phyloP scores from a whole-genome alignment of 768 basidiomycete species.

The Leucocoprinus sp. region DNA sequence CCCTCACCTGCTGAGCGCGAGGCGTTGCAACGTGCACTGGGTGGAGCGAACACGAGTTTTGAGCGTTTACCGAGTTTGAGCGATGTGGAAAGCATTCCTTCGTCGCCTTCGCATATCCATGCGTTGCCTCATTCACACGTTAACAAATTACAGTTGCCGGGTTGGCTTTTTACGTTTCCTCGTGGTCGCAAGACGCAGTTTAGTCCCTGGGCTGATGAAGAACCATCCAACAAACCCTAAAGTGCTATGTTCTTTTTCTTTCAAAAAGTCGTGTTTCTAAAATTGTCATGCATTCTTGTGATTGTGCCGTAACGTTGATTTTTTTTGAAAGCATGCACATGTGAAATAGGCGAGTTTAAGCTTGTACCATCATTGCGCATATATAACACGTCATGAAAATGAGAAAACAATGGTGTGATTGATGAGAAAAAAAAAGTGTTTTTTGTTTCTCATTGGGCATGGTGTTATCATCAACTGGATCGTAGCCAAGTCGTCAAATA shows the following conservation, averaged over 20 bases:
- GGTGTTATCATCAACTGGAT: conserved; percentile 8
- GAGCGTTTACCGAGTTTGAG: conserved; percentile 74
- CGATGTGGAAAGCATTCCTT: conserved; percentile 64
- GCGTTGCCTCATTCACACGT: conserved; percentile 20
- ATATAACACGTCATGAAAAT: not conserved
- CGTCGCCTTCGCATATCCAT: conserved; percentile 54
- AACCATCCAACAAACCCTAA: conserved; percentile 20
- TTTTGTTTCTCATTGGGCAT: conserved; percentile 4
- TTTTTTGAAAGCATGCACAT: not conserved
- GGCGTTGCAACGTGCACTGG: conserved; percentile 71
- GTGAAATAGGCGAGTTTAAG: not conserved
- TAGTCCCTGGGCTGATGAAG: conserved; percentile 80
- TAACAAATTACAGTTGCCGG: conserved; percentile 32
- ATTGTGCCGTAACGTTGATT: not conserved
- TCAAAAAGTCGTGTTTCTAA: not conserved
- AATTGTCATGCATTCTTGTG: not conserved
- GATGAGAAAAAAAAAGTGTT: not conserved
- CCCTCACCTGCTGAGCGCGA: conserved; percentile 85
- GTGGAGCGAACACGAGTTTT: conserved; percentile 67
- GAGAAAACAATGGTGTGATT: not conserved
- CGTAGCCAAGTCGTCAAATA: conserved; percentile 10
- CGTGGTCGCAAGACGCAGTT: conserved; percentile 63
- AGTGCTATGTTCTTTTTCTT: not conserved
- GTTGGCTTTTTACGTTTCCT: conserved; percentile 63
- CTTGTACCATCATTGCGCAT: conserved; percentile 6